Conservation (phyloP, 352 stramenopile species). For the Phytophthora tentaculata region DNA sequence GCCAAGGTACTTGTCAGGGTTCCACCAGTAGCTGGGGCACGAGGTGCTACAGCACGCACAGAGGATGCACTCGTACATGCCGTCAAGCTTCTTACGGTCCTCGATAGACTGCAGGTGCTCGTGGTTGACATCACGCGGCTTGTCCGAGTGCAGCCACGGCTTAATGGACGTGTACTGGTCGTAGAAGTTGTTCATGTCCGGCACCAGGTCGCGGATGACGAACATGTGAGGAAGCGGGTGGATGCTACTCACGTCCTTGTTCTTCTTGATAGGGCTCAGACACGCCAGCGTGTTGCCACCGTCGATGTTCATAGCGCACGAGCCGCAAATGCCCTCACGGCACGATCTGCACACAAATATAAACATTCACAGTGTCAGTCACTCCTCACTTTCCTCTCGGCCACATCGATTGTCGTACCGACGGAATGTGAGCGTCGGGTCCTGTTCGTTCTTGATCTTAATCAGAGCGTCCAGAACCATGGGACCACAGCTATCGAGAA, state of each 20-base stretch:
- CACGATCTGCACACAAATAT: constrained; percentile 83
- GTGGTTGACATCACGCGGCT: constrained; percentile 86
- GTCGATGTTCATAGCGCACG: constrained; percentile 99
- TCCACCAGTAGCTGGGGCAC: constrained; percentile 99
- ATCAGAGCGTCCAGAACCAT: constrained; percentile 99
- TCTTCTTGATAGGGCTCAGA: constrained; percentile 97
- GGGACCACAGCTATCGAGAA: constrained; percentile 88
- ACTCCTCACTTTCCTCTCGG: not conserved
- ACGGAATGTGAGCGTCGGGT: constrained; percentile 98
- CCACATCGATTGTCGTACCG: constrained; percentile 46
- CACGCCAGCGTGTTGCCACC: constrained; percentile 98
- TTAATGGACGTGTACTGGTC: constrained; percentile 98
- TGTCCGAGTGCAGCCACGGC: constrained; percentile 98
- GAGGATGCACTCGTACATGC: constrained; percentile 99
- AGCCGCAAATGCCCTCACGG: constrained; percentile 99
- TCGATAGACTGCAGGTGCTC: constrained; percentile 92
- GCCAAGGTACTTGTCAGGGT: constrained; percentile 95
- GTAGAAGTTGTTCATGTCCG: constrained; percentile 99
- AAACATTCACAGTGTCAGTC: constrained; percentile 3
- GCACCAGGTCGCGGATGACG: constrained; percentile 99
- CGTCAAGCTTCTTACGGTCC: constrained; percentile 99
- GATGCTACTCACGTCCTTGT: constrained; percentile 95
- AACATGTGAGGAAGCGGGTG: constrained; percentile 99
- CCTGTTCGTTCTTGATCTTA: constrained; percentile 99
- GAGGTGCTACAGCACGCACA: constrained; percentile 99